Evolutionary conservation across 305 asterid genomes (phyloP).

Genomic region (Solanum aculeatissimum): DNA sequence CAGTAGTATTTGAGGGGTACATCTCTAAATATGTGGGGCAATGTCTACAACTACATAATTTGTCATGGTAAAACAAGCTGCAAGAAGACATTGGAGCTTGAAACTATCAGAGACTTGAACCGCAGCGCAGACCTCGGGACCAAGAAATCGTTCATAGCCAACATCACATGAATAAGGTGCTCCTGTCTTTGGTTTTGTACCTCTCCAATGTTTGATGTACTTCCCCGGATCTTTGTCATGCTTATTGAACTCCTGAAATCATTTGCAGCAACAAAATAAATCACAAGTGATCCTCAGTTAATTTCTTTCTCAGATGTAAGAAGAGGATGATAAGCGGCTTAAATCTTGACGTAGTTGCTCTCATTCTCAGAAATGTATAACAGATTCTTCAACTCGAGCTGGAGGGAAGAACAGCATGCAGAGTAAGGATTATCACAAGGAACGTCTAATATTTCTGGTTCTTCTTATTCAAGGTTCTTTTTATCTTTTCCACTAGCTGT

Average conservation of each 20-base stretch:
- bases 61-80: background rate
- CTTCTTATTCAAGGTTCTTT: background rate
- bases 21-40: background rate
- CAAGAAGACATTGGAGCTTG: background rate
- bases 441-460: background rate
- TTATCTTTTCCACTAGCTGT: background rate
- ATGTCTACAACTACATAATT: background rate
- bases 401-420: background rate
- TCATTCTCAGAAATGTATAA: background rate
- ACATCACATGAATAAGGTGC: constrained; percentile 87
- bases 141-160: constrained; percentile 96
- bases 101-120: background rate
- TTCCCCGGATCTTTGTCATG: constrained; percentile 92
- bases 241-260: constrained; percentile 78
- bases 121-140: constrained; percentile 68
- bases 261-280: background rate
- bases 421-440: background rate
- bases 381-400: background rate
- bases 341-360: background rate
- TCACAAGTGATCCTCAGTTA: background rate
- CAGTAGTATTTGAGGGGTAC: background rate
- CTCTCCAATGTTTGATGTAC: constrained; percentile 89
- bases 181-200: constrained; percentile 90
- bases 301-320: background rate
- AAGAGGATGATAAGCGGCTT: background rate